Base-by-base conservation (phyloP, 345 rosid species). In the Diplotaxis tenuifolia region DNA sequence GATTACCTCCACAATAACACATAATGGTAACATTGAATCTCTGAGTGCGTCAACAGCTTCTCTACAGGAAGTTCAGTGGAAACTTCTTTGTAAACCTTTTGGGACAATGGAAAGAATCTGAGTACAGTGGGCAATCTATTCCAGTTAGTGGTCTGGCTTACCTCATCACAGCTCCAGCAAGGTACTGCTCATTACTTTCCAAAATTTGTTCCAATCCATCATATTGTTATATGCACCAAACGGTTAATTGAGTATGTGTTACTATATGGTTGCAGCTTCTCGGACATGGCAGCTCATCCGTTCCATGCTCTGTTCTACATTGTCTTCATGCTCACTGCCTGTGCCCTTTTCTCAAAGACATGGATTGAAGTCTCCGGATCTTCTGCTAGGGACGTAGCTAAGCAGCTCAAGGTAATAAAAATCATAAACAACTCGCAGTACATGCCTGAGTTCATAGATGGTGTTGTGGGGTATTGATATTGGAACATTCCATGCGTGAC, bases 321-420 rank as follows among this genome's bases (percentile, higher is more conserved):
- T 0, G 86, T 88, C 20, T 90, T 90, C 69, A 90, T 90, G 96
- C 70, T 90, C 70, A 78, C 90, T 1, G 96, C 96, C 0, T 90
- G 96, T 73, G 96, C 96, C 14, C 82, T 90, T 25, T 90, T 90
- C 85, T 90, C 96, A 58, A 90, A 90, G 76, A 87, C 96, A 52
- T 90, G 96, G 96, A 90, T 90, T 75, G 96, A 90, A 73, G 96
- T 90, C 62, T 90, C 94, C 36, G 96, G 96, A 21, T 90, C 96
- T 22, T 87, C 94, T 63, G 96, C 96, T 4, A 86, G 50, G 74
- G 94, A 90, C 64, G 96, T 90, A 59, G 94, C 96, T 56, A 90
- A 85, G 83, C 96, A 90, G 81, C 94, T 90, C 42, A 90, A 88
- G 92, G 96, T 87, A 81, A 7, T 59, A 60, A 67, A 60, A 19